Base-by-base conservation (phyloP, 345 rosid genomes). In the Linum lewisii region DNA sequence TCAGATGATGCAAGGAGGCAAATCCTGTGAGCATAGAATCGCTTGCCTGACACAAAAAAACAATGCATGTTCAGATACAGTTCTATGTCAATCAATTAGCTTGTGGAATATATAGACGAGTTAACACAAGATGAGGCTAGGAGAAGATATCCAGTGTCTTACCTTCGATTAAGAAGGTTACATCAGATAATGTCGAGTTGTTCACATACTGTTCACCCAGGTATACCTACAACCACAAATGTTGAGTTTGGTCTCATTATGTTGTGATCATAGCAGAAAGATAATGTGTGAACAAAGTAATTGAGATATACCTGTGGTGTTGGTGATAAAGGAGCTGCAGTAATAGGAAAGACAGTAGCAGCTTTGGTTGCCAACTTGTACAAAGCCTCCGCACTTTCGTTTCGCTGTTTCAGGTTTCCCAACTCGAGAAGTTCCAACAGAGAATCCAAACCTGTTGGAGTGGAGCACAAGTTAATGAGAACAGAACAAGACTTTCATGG, bases 1-100 rank as follows among this genome's bases (percentile, higher is more conserved):
- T 87, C 95, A 6, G 90, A 87, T 21, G 90, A 82, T 70, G 86
- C 95, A 69, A 87, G 86, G 65, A 87, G 74, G 62, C 95, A 76
- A 54, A 82, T 82, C 73, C 80, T 79, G 71, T 87, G 90, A 38
- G 88, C 90, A 66, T 72, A 79, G 80, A 87, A 84, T 38, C 70
- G 70, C 73, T 80, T 75, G 57, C 90, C 95, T 84, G 68, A 38
- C 19, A 61, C 57, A 54, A 36, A 16, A 15, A 49, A 24, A 47
- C 10, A 6, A 34, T 34, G 38, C 38, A 34, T n/a, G n/a, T n/a
- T n/a, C n/a, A n/a, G n/a, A n/a, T n/a, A n/a, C n/a, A n/a, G n/a
- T n/a, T n/a, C n/a, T n/a, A n/a, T n/a, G n/a, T n/a, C n/a, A n/a
- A n/a, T n/a, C n/a, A n/a, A n/a, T n/a, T n/a, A n/a, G n/a, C n/a